Conservation (phyloP, 140 eudicot species). For the Eryngium alpinum region DNA sequence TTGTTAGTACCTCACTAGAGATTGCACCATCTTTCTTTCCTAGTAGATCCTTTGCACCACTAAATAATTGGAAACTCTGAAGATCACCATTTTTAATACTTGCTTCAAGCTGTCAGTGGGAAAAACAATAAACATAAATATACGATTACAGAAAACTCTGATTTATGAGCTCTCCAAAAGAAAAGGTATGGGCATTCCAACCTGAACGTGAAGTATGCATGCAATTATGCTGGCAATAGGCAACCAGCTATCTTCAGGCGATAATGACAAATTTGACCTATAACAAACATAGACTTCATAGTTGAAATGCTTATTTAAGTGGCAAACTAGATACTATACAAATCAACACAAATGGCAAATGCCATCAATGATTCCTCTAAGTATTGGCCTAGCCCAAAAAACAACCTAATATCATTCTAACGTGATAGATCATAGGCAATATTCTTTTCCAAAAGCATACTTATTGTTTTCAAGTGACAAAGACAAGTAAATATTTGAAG, state of each 20-base stretch:
- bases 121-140: neutral
- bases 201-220: constrained; percentile 92
- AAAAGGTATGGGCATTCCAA: constrained; percentile 14
- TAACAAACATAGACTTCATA: neutral
- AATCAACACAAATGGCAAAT: neutral
- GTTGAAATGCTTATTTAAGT: neutral
- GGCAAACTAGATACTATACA: neutral
- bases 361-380: neutral
- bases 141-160: neutral
- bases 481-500: neutral
- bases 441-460: neutral
- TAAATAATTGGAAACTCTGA: constrained; percentile 50
- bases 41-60: constrained; percentile 25
- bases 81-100: constrained; percentile 75
- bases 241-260: constrained; percentile 94
- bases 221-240: constrained; percentile 89
- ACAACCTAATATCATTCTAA: neutral
- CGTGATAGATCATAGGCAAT: neutral
- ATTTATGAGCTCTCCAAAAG: neutral
- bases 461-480: neutral
- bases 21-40: constrained; percentile 32
- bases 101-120: constrained; percentile 73
- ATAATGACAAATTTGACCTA: constrained; percentile 78
- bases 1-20: constrained; percentile 38
- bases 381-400: neutral